phyloP scores from a whole-genome alignment of 2,329 filamentous ascomycete genomes.

The Fusarium falciforme region DNA sequence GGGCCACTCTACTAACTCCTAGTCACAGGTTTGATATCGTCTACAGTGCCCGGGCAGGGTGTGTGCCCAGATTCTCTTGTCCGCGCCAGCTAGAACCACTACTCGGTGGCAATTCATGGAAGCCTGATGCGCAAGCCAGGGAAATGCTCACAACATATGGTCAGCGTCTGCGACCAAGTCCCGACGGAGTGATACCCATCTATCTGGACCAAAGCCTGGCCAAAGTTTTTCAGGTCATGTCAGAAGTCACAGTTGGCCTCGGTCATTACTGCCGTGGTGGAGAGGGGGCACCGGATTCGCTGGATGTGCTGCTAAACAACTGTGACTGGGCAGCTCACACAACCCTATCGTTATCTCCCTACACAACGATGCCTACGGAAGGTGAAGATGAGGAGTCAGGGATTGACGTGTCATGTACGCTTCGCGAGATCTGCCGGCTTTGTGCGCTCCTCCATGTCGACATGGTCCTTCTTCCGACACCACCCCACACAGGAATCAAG shows the following conservation, averaged over 20 bases:
- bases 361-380: background rate
- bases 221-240: background rate
- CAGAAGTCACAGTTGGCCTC: background rate
- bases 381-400: background rate
- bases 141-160: background rate
- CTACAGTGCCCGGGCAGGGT: background rate
- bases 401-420: background rate
- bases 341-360: background rate
- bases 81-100: background rate
- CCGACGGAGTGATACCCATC: background rate
- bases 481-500: background rate
- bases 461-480: background rate
- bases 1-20: background rate
- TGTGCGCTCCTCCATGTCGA: background rate
- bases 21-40: background rate
- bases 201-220: background rate
- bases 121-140: background rate
- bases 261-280: background rate
- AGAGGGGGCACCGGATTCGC: background rate
- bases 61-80: background rate
- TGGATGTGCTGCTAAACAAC: background rate
- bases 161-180: background rate
- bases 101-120: background rate
- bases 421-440: background rate
- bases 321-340: background rate